Evolutionary conservation across 257 asterid species (phyloP).

Genomic region (Lithospermum erythrorhizon): DNA sequence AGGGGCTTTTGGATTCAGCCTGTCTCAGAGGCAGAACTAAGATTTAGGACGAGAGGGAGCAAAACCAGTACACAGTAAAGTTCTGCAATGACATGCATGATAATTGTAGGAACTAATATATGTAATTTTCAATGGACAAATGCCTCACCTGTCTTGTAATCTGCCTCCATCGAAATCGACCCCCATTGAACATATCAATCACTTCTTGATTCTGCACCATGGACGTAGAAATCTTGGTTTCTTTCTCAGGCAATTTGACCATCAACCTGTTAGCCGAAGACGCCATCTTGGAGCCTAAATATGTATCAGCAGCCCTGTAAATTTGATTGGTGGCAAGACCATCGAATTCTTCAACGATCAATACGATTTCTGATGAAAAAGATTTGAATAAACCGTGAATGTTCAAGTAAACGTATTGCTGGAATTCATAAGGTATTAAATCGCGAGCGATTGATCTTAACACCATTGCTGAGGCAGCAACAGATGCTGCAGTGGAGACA

Average conservation of each 20-base stretch:
- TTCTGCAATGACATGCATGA: too few relatives aligned
- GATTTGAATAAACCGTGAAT: slow-evolving; percentile 19
- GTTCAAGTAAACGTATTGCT: slow-evolving; percentile 14
- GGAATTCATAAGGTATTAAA: slow-evolving; percentile 29
- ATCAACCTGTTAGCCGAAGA: slow-evolving; percentile 17
- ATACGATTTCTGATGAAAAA: slow-evolving; percentile 22
- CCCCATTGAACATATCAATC: slow-evolving; percentile 24
- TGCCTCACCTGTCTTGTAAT: slow-evolving; percentile 11
- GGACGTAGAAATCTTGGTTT: slow-evolving; percentile 25
- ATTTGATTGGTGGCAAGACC: slow-evolving; percentile 34
- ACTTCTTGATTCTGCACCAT: slow-evolving; percentile 25
- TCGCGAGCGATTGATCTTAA: slow-evolving; percentile 32
- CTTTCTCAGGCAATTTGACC: slow-evolving; percentile 32
- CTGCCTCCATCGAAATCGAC: slow-evolving; percentile 29
- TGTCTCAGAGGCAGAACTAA: neutral
- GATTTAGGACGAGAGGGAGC: too few relatives aligned
- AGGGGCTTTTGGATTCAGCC: slow-evolving; percentile 12
- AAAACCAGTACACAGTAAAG: too few relatives aligned
- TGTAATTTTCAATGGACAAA: too few relatives aligned
- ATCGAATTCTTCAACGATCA: slow-evolving; percentile 28
- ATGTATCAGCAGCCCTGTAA: slow-evolving; percentile 30
- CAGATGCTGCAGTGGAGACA: slow-evolving; percentile 32
- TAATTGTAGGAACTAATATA: too few relatives aligned
- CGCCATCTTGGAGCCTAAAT: slow-evolving; percentile 27
- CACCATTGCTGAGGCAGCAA: slow-evolving; percentile 46